Percentiles rank a stretch among this genome's conserved stretches.
These are phyloP conservation scores for Yarrowia yakushimensis DNA, from an alignment of 805 yeast genomes.

Conservation along the genomic window DNA sequence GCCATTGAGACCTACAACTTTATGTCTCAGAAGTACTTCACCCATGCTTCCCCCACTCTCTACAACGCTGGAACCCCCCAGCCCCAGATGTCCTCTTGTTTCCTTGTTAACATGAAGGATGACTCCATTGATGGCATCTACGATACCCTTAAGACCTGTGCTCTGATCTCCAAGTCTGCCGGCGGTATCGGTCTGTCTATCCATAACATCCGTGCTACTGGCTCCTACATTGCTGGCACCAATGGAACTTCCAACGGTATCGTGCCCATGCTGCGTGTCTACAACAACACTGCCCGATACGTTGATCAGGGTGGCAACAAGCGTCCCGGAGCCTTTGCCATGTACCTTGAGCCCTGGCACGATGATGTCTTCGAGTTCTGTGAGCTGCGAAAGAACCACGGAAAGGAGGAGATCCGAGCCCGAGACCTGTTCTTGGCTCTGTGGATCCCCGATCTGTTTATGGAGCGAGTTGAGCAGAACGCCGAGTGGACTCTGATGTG, in stretches of 20 bases:
- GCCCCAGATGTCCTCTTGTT: conserved; percentile 88
- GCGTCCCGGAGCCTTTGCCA: conserved; percentile 95
- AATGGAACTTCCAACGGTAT: conserved; percentile 91
- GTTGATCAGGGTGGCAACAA: conserved; percentile 99
- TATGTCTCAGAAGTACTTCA: conserved; percentile 84
- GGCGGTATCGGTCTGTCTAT: conserved; percentile 94
- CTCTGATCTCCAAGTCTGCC: conserved; percentile 87
- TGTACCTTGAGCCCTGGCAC: conserved; percentile 97
- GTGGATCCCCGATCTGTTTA: conserved; percentile 93
- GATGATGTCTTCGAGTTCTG: conserved; percentile 82
- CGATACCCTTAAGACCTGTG: conserved; percentile 81
- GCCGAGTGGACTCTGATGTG: conserved; percentile 87
- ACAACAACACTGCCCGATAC: conserved; percentile 91
- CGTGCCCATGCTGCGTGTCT: conserved; percentile 94
- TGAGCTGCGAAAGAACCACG: conserved; percentile 87
- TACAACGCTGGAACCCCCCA: conserved; percentile 89
- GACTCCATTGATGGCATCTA: conserved; percentile 96
- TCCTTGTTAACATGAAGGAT: conserved; percentile 83
- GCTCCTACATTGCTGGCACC: conserved; percentile 85
- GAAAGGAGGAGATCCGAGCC: conserved; percentile 90
- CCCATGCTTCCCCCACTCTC: conserved; percentile 93
- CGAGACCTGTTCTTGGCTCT: conserved; percentile 89
- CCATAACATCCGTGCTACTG: conserved; percentile 80
- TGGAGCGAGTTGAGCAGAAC: conserved; percentile 79
- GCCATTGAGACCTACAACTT: conserved; percentile 79